Evolutionary conservation across 305 asterid species (phyloP), one percentile per base, ranked within the genome.

Genomic region (Solanum hybrid): DNA sequence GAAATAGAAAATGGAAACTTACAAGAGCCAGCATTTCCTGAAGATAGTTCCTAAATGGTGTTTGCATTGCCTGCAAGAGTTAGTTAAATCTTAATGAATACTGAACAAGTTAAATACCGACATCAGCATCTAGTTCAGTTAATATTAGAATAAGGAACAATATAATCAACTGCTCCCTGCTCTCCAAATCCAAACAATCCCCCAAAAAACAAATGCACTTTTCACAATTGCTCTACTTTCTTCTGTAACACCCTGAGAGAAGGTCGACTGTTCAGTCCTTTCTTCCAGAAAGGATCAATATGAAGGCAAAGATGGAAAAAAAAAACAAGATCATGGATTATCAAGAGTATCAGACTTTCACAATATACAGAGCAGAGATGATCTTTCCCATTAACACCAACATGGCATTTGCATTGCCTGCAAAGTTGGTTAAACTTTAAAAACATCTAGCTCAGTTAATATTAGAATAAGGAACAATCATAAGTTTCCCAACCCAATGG

Each of bases 21-120:
- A 95, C 99, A 51, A 95, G 94, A 87, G 96, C 93, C 89, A 96
- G 92, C 98, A 96, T 96, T 34, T 96, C 99, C 92, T 95, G 96
- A 88, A 96, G 97, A 94, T 96, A 96, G 91, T 90, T 89, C 93
- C 98, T 92, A 89, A 94, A 96, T 89, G 99, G 98, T 78, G 97
- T 96, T 90, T 96, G 99, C 94, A 92, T 89, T 81, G 95, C 98
- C 98, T 95, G 97, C 22, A 32, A 88, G 78, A 78, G 27, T 56
- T 22, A 4, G 88, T 60, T 22, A 60, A 60, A 60, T 1, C 77
- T 85, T 32, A 12, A 85, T 85, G 32, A 85, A 11, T 32, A 32
- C 32, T 29, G 4, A 60, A 32, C 88, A 85, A 32, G 77, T 56
- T 32, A 85, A 40, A 22, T 56, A 85, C 77, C 77, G 5, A 85